Evolutionary conservation across 2,329 filamentous ascomycete genomes (phyloP), one percentile per base, ranked within the genome.

Genomic region (Penicillium polonicum): DNA sequence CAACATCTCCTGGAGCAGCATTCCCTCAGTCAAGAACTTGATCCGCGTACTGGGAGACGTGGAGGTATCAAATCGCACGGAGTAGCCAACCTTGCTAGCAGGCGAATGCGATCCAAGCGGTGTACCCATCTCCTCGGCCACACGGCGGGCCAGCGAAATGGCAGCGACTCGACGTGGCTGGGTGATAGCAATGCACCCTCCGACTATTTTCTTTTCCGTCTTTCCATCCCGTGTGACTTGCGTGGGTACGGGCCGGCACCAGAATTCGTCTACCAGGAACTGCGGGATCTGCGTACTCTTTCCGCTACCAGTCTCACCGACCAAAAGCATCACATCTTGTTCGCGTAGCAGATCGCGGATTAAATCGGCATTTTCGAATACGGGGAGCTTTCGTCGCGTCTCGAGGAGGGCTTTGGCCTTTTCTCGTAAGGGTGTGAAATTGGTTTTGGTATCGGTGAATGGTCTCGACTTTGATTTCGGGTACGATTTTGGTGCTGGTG

Each of bases 221-320:
- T 64, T 68, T 57, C 71, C 67, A 5, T 67, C 57, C 38, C 65
- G 59, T 4, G 55, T 45, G 13, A 87, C 65, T 49, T 78, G 83
- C 45, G 85, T 81, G 57, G 75, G 84, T 57, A 80, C 81, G 36
- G 81, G 83, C 53, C 79, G 81, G 72, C 92, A 96, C 92, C 92
- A 97, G 7, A 85, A 76, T 69, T 97, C 90, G 27, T 81, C 78
- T 45, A 88, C 84, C 8, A 99, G 79, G 61, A 96, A 97, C 69
- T 97, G 94, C 0, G 94, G 93, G 0, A 97, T 88, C 75, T 99
- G 94, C 0, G 94, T 99, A 78, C 90, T 95, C 77, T 99, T 99
- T 71, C 94, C 94, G 15, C 91, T 96, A 72, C 94, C 94, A 0
- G 94, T 99, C 74, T 97, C 93, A 78, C 93, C 93, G 2, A 94